Base-by-base conservation (phyloP, 805 yeast genomes). In the Saturnispora diversa region DNA sequence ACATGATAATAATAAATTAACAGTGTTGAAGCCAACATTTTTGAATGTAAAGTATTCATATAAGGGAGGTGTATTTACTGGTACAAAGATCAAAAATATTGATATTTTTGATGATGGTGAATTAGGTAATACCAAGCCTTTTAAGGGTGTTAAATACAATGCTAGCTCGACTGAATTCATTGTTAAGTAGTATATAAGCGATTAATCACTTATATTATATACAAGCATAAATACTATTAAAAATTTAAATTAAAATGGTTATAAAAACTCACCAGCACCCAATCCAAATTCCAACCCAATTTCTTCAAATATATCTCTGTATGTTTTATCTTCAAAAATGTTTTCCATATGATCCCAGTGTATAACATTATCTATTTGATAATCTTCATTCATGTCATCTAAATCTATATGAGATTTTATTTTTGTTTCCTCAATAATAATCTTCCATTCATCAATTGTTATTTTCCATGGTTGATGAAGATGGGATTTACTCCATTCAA, bases 131-230 rank as follows among this genome's bases (percentile, higher is more conserved):
- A 80, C 75, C 9, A 80, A 78, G 52, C 95, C 95, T 0, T 88
- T 76, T 65, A 88, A 87, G 57, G 97, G 97, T 1, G 96, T 88
- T 16, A 83, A 87, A 54, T 88, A 88, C 55, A 63, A 73, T 9
- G 77, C 95, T 5, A 62, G 63, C 40, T 69, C 83, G 0, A 83
- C 80, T 1, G 78, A 80, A 40, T 74, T 66, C 50, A 62, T 75
- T 3, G 64, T 77, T n/a, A 53, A 63, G 27, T 60, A 36, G 44
- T 10, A 19, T 22, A n/a, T n/a, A n/a, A n/a, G n/a, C n/a, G n/a
- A n/a, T n/a, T n/a, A n/a, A n/a, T n/a, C n/a, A n/a, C n/a, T n/a
- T n/a, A n/a, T n/a, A n/a, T n/a, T n/a, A n/a, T n/a, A n/a, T n/a
- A n/a, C n/a, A n/a, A n/a, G n/a, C n/a, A 22, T 30, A 23, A 28